Base-by-base conservation (phyloP, 2,329 filamentous ascomycete genomes). In the Colletotrichum ledebouriae region DNA sequence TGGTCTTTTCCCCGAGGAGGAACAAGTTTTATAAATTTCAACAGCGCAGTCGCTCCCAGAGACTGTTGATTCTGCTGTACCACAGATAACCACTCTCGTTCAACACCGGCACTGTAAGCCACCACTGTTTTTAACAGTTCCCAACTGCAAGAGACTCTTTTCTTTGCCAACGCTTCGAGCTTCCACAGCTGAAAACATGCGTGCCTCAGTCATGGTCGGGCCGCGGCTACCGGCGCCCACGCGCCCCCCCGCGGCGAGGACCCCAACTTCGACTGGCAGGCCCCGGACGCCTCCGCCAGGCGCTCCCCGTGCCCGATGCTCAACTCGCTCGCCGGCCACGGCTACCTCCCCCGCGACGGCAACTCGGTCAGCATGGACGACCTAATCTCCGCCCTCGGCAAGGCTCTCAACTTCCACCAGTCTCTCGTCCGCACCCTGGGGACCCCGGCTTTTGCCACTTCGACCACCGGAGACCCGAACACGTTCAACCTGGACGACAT, bases 201-300 rank as follows among this genome's bases (percentile, higher is more conserved):
- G 61, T 61, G 42, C 61, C 11, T 65, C 61, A 22, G 55, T 63
- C 63, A 52, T 59, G 52, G n/a, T 68, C 41, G 65, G 55, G 44
- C 63, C 3, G 33, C 17, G 17, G 17, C 55, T 25, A 25, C 47
- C 34, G 55, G 50, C 34, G 41, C 22, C 34, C 11, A 20, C 60
- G 60, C 59, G 22, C 11, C 37, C 15, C 46, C 56, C 34, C 59
- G 57, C 44, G 57, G 50, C 46, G 52, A 46, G 12, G 46, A 46
- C 29, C 37, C 64, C 29, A 17, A 60, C 29, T 55, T 55, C 61
- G 53, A 55, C 39, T 68, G 61, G 60, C 22, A 49, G 6, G 53
- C 65, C 41, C 65, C 65, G n/a, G 61, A 47, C 11, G 61, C 41
- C 13, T 6, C 34, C 12, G 65, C 88, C 1, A 91, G 90, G 46